A percentile compares a stretch with the other conserved stretches of the same genome.
These are phyloP conservation scores for Ophiocordyceps robertsii DNA, from an alignment of 2,329 filamentous ascomycete genomes.

Conservation along the genomic window DNA sequence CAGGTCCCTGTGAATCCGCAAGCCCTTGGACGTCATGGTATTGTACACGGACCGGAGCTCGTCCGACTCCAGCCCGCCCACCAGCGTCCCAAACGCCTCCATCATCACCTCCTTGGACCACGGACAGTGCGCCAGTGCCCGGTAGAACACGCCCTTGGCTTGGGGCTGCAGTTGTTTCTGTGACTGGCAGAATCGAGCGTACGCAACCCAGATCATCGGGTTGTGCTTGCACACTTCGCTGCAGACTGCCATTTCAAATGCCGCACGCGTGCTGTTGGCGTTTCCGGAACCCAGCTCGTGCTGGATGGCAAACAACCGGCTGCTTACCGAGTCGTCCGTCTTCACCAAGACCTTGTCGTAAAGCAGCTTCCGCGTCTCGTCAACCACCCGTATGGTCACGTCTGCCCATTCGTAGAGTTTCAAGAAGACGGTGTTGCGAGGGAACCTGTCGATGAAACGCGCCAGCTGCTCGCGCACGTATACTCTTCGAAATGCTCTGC, in stretches of 20 bases:
- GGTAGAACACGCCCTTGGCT: slow-evolving; percentile 34
- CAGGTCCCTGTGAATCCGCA: slow-evolving; percentile 37
- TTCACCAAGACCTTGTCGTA: slow-evolving; percentile 32
- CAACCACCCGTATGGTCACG: slow-evolving; percentile 56
- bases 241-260: slow-evolving; percentile 37
- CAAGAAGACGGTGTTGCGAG: slow-evolving; percentile 65
- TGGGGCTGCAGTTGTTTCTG: slow-evolving; percentile 23
- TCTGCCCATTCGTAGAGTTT: slow-evolving; percentile 62
- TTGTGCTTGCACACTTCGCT: slow-evolving; percentile 25
- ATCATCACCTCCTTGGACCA: slow-evolving; percentile 36
- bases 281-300: slow-evolving; percentile 36
- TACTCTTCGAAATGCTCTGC: slow-evolving; percentile 52
- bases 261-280: slow-evolving; percentile 32
- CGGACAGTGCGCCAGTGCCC: slow-evolving; percentile 32
- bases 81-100: slow-evolving; percentile 34
- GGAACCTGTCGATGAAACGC: slow-evolving; percentile 50
- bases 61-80: slow-evolving; percentile 27
- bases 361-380: slow-evolving; percentile 59
- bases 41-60: slow-evolving; percentile 36
- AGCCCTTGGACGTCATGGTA: slow-evolving; percentile 32
- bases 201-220: slow-evolving; percentile 33
- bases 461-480: slow-evolving; percentile 49
- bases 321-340: slow-evolving; percentile 26
- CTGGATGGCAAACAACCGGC: slow-evolving; percentile 35
- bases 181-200: slow-evolving; percentile 31